A percentile compares a stretch with the other conserved stretches of the same genome.
Conservation (phyloP, 176 grass and related monocot genomes). For the Phyllostachys edulis region DNA sequence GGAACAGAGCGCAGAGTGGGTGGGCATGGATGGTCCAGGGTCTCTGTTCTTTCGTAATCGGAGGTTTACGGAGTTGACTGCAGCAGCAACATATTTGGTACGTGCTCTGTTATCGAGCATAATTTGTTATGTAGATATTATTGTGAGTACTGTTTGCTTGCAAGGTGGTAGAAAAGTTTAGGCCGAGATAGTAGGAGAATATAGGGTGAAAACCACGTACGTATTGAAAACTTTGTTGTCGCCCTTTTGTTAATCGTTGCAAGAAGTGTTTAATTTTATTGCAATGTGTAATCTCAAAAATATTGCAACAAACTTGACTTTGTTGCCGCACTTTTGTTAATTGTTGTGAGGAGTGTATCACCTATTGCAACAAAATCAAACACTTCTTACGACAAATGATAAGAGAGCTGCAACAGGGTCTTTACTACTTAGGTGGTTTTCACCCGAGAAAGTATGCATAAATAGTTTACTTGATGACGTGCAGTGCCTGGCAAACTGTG, state of each 20-base stretch:
- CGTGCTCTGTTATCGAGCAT: not conserved
- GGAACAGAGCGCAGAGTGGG: not conserved
- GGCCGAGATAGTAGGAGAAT: not conserved
- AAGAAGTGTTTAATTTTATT: no score
- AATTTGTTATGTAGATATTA: not conserved
- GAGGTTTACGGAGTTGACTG: not conserved
- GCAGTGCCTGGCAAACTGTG: conserved; percentile 35
- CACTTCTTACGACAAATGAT: no score
- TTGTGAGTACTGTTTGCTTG: not conserved
- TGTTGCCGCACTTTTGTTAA: no score
- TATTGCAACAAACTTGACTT: no score
- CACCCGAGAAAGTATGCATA: not conserved
- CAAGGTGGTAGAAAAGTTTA: not conserved
- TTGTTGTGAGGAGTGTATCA: no score
- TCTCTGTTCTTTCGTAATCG: not conserved
- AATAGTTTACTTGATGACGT: conserved; percentile 20
- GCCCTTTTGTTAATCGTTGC: no score
- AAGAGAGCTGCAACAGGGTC: no score
- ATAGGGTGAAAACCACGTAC: no score
- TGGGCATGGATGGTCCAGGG: not conserved
- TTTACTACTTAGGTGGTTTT: no score
- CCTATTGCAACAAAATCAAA: no score
- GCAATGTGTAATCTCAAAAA: no score
- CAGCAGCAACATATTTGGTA: not conserved
- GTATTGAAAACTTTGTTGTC: no score